These are phyloP conservation scores for Pisolithus albus DNA, from an alignment of 768 basidiomycete genomes.

Conservation along the genomic window DNA sequence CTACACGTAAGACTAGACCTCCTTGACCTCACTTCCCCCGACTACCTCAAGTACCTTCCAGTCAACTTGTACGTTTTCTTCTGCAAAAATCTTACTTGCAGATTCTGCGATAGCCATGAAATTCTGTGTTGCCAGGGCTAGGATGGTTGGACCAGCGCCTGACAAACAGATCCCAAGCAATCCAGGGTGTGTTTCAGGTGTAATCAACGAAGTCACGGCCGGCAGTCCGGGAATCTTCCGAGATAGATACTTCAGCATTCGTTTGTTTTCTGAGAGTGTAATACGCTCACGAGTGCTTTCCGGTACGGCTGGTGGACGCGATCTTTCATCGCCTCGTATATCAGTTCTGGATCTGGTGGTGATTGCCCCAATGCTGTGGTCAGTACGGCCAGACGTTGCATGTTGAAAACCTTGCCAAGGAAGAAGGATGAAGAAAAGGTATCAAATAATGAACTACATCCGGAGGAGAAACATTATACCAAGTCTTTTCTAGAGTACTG, in stretches of 20 bases:
- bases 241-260: background rate
- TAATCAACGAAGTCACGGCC: conserved; percentile 83
- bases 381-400: conserved; percentile 92
- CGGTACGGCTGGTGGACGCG: conserved; percentile 96
- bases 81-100: conserved; percentile 66
- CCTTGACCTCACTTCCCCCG: conserved; percentile 32
- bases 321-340: conserved; percentile 99
- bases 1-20: conserved; percentile 9
- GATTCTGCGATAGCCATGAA: conserved; percentile 84
- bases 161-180: conserved; percentile 95
- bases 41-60: conserved; percentile 81
- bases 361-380: conserved; percentile 88
- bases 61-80: conserved; percentile 72
- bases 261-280: background rate
- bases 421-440: background rate
- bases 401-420: conserved; percentile 78
- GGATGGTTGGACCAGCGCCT: conserved; percentile 94
- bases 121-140: conserved; percentile 82
- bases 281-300: conserved; percentile 61
- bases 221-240: conserved; percentile 90
- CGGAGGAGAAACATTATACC: conserved; percentile 34
- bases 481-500: conserved; percentile 86
- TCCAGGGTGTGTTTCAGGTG: conserved; percentile 87
- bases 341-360: conserved; percentile 92
- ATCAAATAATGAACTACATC: conserved; percentile 1